Percentiles rank a stretch among this genome's conserved stretches.
Conservation (phyloP, 2,329 filamentous ascomycete species). For the Fusarium nisikadoi region DNA sequence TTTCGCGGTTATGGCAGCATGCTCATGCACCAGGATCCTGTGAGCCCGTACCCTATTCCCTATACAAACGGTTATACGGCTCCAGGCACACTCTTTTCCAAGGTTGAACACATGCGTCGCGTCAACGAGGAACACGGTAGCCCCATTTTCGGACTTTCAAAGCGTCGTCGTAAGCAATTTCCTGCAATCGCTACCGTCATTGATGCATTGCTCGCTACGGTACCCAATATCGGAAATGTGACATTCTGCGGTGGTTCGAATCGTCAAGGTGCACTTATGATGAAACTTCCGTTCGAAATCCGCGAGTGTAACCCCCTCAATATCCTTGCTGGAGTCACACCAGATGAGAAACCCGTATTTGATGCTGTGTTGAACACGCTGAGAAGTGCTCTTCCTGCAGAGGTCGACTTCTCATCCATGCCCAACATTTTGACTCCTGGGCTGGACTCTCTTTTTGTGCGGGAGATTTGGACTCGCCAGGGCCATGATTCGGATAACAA, state of each 20-base stretch:
- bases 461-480: conserved; percentile 62
- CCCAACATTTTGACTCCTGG: conserved; percentile 57
- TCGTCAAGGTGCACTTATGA: conserved; percentile 83
- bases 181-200: conserved; percentile 85
- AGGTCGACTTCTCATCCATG: conserved; percentile 49
- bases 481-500: conserved; percentile 64
- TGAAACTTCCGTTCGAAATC: conserved; percentile 68
- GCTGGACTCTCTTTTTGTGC: conserved; percentile 58
- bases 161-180: conserved; percentile 81
- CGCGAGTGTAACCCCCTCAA: conserved; percentile 74
- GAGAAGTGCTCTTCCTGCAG: conserved; percentile 55
- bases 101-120: conserved; percentile 62
- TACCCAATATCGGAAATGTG: conserved; percentile 77
- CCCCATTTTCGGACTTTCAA: conserved; percentile 81
- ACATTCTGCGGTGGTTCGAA: conserved; percentile 91
- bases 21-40: conserved; percentile 79
- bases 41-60: conserved; percentile 84
- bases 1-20: conserved; percentile 93
- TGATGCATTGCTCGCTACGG: conserved; percentile 74
- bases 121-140: conserved; percentile 61
- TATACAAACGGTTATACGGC: conserved; percentile 84
- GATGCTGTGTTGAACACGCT: conserved; percentile 54
- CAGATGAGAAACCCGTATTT: conserved; percentile 45
- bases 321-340: conserved; percentile 45
- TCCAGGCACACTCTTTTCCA: conserved; percentile 67